Evolutionary conservation across 306 rosid species (phyloP), one percentile per base, ranked within the genome.

Genomic region (Delonix regia): DNA sequence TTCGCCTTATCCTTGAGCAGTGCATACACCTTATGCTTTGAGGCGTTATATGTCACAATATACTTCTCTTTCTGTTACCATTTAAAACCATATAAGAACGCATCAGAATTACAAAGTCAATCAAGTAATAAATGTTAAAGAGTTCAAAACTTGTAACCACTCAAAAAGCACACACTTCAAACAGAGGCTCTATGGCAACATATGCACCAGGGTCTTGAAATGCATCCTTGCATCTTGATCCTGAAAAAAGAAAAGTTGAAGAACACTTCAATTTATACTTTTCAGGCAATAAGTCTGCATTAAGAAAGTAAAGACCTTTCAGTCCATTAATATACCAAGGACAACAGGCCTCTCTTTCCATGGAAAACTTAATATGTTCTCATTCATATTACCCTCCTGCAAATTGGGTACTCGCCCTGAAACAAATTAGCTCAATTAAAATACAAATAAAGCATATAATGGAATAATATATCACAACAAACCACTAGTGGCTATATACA

Each of bases 1-100:
- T 90, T 93, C 0, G 99, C 99, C 87, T 91, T 90, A 81, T 91
- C 97, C 85, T 95, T 95, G 55, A 95, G 93, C 83, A 95, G 90
- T 36, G 99, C 99, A 80, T 93, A 91, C 76, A 93, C 94, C 84
- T 93, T 93, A 70, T 83, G 85, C 82, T 90, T 93, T 38, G 89
- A 82, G 73, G 93, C 92, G 72, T 95, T 91, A 75, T 93, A 95
- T 4, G 99, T 89, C 78, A 95, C 93, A 28, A 95, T 85, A 81
- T 95, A 95, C 82, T 75, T 91, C 83, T 95, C 99, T 80, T 80
- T 91, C 99, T 95, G 91, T 76, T 64, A 57, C 52, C 82, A 75
- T 81, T 48, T 68, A 62, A 79, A 64, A 83, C 67, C 76, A 78
- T 18, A 39, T 63, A 68, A 82, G 52, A 48, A 77, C 36, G 79